Percentiles rank a stretch among this genome's conserved stretches.
Conservation (phyloP, 768 basidiomycete genomes). For the Boletus sensibilis region DNA sequence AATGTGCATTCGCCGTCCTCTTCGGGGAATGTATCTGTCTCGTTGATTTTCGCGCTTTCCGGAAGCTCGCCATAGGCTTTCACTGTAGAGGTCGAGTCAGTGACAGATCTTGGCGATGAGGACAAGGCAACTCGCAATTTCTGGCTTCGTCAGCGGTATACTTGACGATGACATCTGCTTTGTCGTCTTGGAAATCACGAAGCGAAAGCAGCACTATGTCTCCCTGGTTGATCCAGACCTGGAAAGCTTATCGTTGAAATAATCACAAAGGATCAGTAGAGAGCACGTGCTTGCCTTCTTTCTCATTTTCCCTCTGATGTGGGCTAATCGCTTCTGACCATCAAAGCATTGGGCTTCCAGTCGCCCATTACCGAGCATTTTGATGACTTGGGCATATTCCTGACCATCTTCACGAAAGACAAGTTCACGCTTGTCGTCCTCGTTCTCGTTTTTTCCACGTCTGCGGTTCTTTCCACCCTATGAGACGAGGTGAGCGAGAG, state of each 20-base stretch:
- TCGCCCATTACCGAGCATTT: slow-evolving; percentile 98
- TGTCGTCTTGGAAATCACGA: slow-evolving; percentile 98
- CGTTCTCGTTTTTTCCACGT: slow-evolving; percentile 99
- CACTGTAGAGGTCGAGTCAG: slow-evolving; percentile 44
- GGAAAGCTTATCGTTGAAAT: slow-evolving; percentile 3
- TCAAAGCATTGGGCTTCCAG: slow-evolving; percentile 97
- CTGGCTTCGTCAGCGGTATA: slow-evolving; percentile 96
- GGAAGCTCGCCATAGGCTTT: slow-evolving; percentile 99
- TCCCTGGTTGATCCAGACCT: slow-evolving; percentile 99
- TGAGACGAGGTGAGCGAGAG: slow-evolving; percentile 4
- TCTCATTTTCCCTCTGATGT: slow-evolving; percentile 98
- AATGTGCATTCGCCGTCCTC: slow-evolving; percentile 88
- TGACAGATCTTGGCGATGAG: slow-evolving; percentile 1
- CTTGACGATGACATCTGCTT: slow-evolving; percentile 99
- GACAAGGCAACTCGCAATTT: slow-evolving; percentile 50
- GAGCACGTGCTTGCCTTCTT: slow-evolving; percentile 74
- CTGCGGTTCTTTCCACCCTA: slow-evolving; percentile 99
- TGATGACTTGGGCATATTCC: slow-evolving; percentile 96
- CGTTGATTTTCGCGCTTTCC: slow-evolving; percentile 95
- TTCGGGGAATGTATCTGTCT: slow-evolving; percentile 90
- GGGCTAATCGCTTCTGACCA: slow-evolving; percentile 95
- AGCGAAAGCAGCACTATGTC: slow-evolving; percentile 94
- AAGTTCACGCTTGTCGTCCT: slow-evolving; percentile 96
- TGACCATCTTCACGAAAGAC: slow-evolving; percentile 99
- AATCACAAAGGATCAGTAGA: background rate